Base-by-base conservation (phyloP, 2,329 filamentous ascomycete species). In the Xylaria hypoxylon region DNA sequence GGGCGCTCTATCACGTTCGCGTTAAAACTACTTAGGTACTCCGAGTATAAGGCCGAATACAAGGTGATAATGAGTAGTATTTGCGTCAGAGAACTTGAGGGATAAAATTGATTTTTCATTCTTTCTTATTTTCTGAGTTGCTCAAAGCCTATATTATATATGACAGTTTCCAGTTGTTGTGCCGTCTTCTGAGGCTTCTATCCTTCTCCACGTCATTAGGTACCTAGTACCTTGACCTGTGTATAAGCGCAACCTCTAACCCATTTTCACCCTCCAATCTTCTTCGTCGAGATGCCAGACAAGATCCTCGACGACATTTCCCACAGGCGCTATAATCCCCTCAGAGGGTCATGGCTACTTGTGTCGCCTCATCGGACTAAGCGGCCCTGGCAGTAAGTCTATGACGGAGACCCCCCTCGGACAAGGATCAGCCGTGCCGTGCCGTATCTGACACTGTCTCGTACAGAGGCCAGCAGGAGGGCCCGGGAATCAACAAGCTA, bases 331-430 rank as follows among this genome's bases (percentile, higher is more conserved):
- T 98, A 92, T 80, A 99, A 99, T 78, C 92, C 93, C 59, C 85
- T 99, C 68, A 91, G 92, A 71, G 94, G 93, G 68, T 93, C 91
- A 68, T 97, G 94, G 91, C 87, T 99, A 67, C 87, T 99, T 42
- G 96, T 99, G 15, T 98, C 96, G 17, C 96, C 96, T 68, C 96
- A 99, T 80, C 86, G 96, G 62, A 98, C 94, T 59, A 98, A 98
- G 87, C 88, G 96, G 71, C 96, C 96, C 76, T 99, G 96, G 96
- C 96, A 97, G 93, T 97, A 84, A 87, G 92, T 84, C 10, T 33
- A 28, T 44, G 26, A 17, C 42, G 10, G 40, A 11, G 31, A 53
- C 22, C 24, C 47, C 67, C 26, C 47, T 65, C 53, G 48, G 22
- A 35, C n/a, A 26, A 45, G 52, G 4, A 67, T 58, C 19, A 48